Percentiles rank a stretch among this genome's conserved stretches.
Conservation (phyloP, 1,139 yeast species). For the Saccharomyces pastorianus region DNA sequence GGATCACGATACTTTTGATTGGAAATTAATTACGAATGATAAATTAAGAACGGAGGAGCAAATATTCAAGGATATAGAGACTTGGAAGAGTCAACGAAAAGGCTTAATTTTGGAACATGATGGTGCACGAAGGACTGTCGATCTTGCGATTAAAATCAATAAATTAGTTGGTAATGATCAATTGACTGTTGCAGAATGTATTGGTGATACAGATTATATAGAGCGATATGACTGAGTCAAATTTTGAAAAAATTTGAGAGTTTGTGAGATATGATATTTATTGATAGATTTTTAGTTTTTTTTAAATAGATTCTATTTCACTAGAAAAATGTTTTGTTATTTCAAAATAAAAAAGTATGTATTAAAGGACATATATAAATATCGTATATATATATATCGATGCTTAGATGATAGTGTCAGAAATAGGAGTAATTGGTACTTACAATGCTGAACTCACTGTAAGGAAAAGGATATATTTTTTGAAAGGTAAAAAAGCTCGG, state of each 20-base stretch:
- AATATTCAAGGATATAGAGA: slow-evolving; percentile 46
- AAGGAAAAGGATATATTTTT: no score
- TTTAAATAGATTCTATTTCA: background rate
- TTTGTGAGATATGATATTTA: background rate
- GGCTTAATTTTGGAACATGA: slow-evolving; percentile 87
- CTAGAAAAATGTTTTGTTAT: background rate
- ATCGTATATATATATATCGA: background rate
- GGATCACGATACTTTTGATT: slow-evolving; percentile 88
- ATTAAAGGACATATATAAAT: background rate
- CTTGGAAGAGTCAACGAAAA: slow-evolving; percentile 42
- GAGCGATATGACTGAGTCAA: slow-evolving; percentile 10
- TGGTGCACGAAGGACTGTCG: slow-evolving; percentile 57
- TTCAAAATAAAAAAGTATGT: background rate
- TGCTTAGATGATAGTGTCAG: background rate
- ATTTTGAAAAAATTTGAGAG: no score
- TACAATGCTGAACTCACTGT: background rate
- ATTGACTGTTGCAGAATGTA: slow-evolving; percentile 78
- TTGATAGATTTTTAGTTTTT: no score
- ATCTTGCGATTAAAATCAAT: slow-evolving; percentile 54
- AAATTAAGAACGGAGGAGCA: slow-evolving; percentile 40
- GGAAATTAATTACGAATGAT: slow-evolving; percentile 53
- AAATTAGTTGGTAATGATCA: slow-evolving; percentile 49
- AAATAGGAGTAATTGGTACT: background rate
- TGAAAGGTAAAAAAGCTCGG: background rate
- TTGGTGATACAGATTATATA: slow-evolving; percentile 45